A percentile compares a stretch with the other conserved stretches of the same genome.
Evolutionary conservation across 495 filamentous ascomycete genomes (phyloP).

Genomic region (Hypomontagnella submonticulosa): DNA sequence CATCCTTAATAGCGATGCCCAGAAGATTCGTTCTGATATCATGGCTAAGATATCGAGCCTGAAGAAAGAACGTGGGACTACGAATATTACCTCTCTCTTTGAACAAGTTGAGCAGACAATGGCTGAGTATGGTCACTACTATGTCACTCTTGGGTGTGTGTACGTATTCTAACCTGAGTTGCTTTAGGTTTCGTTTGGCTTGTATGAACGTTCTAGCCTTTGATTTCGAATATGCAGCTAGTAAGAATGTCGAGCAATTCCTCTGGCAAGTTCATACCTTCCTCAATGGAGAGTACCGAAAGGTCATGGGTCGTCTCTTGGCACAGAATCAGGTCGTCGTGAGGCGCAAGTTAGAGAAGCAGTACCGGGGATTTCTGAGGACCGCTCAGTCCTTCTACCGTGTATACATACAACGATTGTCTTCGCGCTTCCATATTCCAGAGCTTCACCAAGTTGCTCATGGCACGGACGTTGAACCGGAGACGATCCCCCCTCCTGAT

Average conservation of each 20-base stretch:
- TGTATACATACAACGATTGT: conserved; percentile 81
- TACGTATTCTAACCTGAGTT: conserved; percentile 36
- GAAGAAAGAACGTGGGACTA: conserved; percentile 41
- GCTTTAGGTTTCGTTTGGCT: conserved; percentile 70
- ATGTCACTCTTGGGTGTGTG: conserved; percentile 22
- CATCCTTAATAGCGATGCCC: conserved; percentile 40
- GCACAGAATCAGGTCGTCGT: conserved; percentile 72
- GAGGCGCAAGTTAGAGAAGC: conserved; percentile 79
- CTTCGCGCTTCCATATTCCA: conserved; percentile 75
- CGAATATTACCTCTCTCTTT: conserved; percentile 45
- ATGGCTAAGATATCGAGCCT: conserved; percentile 39
- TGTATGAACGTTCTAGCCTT: conserved; percentile 78
- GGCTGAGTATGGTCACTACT: conserved; percentile 44
- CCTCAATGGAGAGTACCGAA: conserved; percentile 81
- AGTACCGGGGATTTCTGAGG: conserved; percentile 86
- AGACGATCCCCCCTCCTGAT: conserved; percentile 48
- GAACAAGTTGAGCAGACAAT: conserved; percentile 45
- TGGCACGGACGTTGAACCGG: conserved; percentile 69
- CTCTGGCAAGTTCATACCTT: conserved; percentile 84
- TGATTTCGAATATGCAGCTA: conserved; percentile 76
- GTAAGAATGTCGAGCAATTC: conserved; percentile 69
- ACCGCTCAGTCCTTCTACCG: conserved; percentile 87
- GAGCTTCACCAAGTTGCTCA: conserved; percentile 78
- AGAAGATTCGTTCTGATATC: conserved; percentile 47
- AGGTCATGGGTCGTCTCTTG: conserved; percentile 59